A percentile compares a stretch with the other conserved stretches of the same genome.
phyloP scores from a whole-genome alignment of 768 basidiomycete genomes.

The Mycena kentingensis region DNA sequence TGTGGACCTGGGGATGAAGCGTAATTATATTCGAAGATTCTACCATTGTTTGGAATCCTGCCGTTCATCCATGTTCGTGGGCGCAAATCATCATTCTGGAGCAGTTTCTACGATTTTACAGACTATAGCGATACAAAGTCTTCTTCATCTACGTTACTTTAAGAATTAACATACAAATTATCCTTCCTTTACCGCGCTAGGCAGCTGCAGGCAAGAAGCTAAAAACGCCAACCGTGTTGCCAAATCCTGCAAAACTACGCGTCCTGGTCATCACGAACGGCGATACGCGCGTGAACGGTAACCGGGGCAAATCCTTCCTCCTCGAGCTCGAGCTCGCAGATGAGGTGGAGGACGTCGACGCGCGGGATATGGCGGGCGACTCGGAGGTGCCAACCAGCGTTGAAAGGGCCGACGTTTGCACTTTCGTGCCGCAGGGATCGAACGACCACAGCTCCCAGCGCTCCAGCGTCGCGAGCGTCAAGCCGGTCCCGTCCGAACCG shows the following conservation, averaged over 20 bases:
- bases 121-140: too few species aligned
- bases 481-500: slow-evolving; percentile 34
- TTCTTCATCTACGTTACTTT: too few species aligned
- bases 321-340: slow-evolving; percentile 19
- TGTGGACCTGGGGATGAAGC: too few species aligned
- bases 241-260: slow-evolving; percentile 70
- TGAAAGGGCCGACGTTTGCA: slow-evolving; percentile 56
- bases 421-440: slow-evolving; percentile 51
- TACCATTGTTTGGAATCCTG: too few species aligned
- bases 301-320: slow-evolving; percentile 46
- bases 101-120: too few species aligned
- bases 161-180: too few species aligned
- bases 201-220: slow-evolving; percentile 34
- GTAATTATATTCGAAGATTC: too few species aligned
- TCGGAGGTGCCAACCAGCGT: slow-evolving; percentile 38
- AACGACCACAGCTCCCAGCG: slow-evolving; percentile 86
- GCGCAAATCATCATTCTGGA: too few species aligned
- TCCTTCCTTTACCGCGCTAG: too few species aligned
- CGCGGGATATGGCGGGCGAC: slow-evolving; percentile 21
- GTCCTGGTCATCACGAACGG: slow-evolving; percentile 54
- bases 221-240: slow-evolving; percentile 73
- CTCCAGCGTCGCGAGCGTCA: slow-evolving; percentile 67
- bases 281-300: slow-evolving; percentile 81
- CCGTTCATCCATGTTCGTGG: too few species aligned
- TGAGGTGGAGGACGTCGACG: slow-evolving; percentile 25